Evolutionary conservation across 768 basidiomycete genomes (phyloP).

Genomic region (Agaricus subrufescens): DNA sequence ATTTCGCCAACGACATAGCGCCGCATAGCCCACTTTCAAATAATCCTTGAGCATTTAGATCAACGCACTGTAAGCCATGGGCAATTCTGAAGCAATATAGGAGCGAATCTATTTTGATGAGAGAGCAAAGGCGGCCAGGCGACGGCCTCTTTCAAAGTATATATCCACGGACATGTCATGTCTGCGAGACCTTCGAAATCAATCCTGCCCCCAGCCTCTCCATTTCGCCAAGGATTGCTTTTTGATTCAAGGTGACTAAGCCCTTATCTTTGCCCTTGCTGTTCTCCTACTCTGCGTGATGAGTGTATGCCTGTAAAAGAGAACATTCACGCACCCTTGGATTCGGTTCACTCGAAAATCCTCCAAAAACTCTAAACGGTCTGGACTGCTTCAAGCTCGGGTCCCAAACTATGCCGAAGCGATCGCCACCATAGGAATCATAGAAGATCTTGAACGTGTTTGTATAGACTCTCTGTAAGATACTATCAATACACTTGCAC

Average conservation of each 20-base stretch:
- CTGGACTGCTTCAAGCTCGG: conserved; percentile 56
- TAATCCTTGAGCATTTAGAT: too few species aligned
- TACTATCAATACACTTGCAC: neutral
- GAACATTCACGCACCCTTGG: conserved; percentile 27
- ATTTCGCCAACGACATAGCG: too few species aligned
- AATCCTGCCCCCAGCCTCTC: conserved; percentile 70
- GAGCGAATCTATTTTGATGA: neutral
- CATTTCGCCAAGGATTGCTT: conserved; percentile 68
- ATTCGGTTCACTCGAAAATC: conserved; percentile 68
- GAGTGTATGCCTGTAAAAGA: neutral
- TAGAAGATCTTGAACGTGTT: conserved; percentile 82
- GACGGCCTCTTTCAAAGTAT: too few species aligned
- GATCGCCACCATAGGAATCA: conserved; percentile 74
- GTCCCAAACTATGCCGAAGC: conserved; percentile 86
- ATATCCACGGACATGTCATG: neutral
- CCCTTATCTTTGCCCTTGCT: conserved; percentile 51
- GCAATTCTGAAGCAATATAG: too few species aligned
- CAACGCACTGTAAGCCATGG: too few species aligned
- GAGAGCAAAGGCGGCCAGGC: too few species aligned
- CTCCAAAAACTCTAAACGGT: conserved; percentile 77
- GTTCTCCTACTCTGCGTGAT: conserved; percentile 23
- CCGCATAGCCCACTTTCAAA: too few species aligned
- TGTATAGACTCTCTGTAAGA: conserved; percentile 62
- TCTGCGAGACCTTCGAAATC: conserved; percentile 26
- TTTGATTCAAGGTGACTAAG: conserved; percentile 62